Base-by-base conservation (phyloP, 805 yeast genomes). In the Brettanomyces anomalus region DNA sequence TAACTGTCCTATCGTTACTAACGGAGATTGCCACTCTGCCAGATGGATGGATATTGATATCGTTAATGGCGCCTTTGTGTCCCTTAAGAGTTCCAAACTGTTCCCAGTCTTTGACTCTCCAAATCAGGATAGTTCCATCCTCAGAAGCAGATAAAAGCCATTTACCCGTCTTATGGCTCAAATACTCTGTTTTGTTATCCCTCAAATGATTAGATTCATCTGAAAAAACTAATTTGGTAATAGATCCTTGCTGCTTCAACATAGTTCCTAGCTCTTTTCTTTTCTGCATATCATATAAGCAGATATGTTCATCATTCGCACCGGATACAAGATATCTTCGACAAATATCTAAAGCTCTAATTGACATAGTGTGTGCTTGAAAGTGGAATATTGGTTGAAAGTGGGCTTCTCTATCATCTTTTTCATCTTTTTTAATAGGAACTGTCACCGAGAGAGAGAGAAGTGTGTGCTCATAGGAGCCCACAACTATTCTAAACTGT, bases 101-200 rank as follows among this genome's bases (percentile, higher is more conserved):
- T 58, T 93, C 97, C 98, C 98, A 93, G 64, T 93, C 98, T 60
- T 85, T 87, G 3, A 93, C 84, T 61, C 97, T 72, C 98, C 98
- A 93, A 35, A 93, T 74, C 41, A 87, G 76, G 38, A 93, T 79
- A 46, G 79, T 81, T 19, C 96, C 95, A 59, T 93, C 97, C 36
- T 85, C 95, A 2, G 89, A 84, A 1, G 93, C 95, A 11, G 94
- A 82, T 20, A 93, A 65, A 31, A 93, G 70, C 98, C 98, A 93
- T 56, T 81, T 87, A 3, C 87, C 88, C n/a, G 70, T 63, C 43
- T 72, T 72, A 40, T 59, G 64, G 11, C 49, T 44, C 13, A 51
- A 47, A 33, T 46, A 57, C 36, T 18, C 17, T 4, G 20, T 51
- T 5, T 43, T 47, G 7, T 47, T 42, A 16, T 47, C 48, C 17